phyloP scores from a whole-genome alignment of 208 protist species.

The Herpetomonas samuelpessoai region DNA sequence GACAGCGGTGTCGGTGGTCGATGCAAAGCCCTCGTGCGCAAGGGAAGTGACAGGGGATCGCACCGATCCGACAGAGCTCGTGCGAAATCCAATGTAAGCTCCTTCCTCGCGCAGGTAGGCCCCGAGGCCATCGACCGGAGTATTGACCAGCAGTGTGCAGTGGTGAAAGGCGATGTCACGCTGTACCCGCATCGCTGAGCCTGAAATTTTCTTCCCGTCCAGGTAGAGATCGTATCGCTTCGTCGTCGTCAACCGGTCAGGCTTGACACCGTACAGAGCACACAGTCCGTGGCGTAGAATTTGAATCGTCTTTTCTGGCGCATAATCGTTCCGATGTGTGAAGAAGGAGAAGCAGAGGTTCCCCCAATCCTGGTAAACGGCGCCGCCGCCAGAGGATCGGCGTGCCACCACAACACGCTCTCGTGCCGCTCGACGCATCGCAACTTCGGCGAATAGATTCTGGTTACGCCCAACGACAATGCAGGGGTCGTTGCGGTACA shows the following conservation, averaged over 20 bases:
- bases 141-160: constrained; percentile 79
- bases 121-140: constrained; percentile 26
- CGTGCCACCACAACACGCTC: constrained; percentile 67
- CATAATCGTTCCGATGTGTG: constrained; percentile 62
- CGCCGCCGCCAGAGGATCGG: constrained; percentile 74
- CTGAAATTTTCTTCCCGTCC: constrained; percentile 80
- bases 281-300: constrained; percentile 56
- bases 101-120: constrained; percentile 57
- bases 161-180: constrained; percentile 80
- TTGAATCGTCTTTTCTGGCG: constrained; percentile 69
- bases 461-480: constrained; percentile 87
- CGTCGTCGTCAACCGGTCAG: constrained; percentile 48
- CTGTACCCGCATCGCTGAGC: constrained; percentile 88
- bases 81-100: constrained; percentile 44
- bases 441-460: constrained; percentile 67
- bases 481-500: constrained; percentile 81
- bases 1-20: constrained; percentile 12
- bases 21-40: constrained; percentile 12
- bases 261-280: constrained; percentile 29
- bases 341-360: constrained; percentile 87
- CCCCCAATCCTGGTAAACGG: constrained; percentile 81
- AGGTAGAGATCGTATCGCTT: constrained; percentile 80
- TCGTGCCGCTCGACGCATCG: constrained; percentile 26
- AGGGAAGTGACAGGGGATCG: constrained; percentile 77
- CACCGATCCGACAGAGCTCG: constrained; percentile 53